These are phyloP conservation scores for Brasenia schreberi DNA, from an alignment of 164 flowering plant species.

Conservation along the genomic window DNA sequence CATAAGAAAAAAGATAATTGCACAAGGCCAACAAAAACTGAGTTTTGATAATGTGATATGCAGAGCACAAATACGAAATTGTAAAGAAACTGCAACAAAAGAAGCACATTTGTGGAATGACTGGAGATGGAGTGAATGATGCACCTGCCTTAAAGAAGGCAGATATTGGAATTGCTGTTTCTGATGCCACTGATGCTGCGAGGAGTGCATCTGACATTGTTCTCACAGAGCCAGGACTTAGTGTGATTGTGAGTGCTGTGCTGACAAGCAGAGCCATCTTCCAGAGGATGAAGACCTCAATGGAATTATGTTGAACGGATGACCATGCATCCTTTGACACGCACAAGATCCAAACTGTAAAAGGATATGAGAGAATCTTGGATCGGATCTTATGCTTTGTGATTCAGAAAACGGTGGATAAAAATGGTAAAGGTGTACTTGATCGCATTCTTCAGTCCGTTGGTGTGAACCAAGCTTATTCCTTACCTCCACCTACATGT, in stretches of 20 bases:
- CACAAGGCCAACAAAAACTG: no score
- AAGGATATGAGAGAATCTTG: not conserved
- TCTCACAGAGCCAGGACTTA: constrained; percentile 90
- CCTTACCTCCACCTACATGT: not conserved
- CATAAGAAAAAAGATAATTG: no score
- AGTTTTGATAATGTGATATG: constrained; percentile 4
- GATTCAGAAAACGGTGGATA: not conserved
- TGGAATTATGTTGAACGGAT: no score
- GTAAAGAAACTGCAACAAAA: constrained; percentile 30
- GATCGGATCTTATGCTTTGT: not conserved
- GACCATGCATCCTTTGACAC: not conserved
- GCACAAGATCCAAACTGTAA: not conserved
- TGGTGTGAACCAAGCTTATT: no score
- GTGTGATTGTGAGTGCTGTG: constrained; percentile 96
- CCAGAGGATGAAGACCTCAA: constrained; percentile 99
- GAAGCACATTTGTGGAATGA: constrained; percentile 39
- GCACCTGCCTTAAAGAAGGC: constrained; percentile 41
- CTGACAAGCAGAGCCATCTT: constrained; percentile 94
- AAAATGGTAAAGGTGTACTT: no score
- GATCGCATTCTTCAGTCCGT: no score
- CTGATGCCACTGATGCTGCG: constrained; percentile 89
- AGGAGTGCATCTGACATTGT: constrained; percentile 95
- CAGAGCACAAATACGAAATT: constrained; percentile 34
- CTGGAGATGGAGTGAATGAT: constrained; percentile 41
- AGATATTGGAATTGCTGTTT: constrained; percentile 39